Percentiles rank a stretch among this genome's conserved stretches.
These are phyloP conservation scores for Candida verbasci DNA, from an alignment of 805 yeast genomes.

Conservation along the genomic window DNA sequence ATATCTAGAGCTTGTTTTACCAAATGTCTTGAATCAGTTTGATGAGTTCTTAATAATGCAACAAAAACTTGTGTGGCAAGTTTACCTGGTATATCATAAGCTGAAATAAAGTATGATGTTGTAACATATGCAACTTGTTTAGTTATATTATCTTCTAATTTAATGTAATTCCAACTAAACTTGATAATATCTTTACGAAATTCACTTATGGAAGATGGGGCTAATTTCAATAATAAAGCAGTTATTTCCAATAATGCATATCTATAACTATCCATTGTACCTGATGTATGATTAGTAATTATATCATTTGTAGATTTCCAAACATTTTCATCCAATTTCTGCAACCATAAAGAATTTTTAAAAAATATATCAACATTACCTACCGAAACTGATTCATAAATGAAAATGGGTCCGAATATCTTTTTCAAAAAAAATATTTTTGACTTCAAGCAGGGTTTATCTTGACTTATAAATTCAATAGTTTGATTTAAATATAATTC, in stretches of 20 bases:
- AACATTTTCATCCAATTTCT: conserved; percentile 53
- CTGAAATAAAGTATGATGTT: conserved; percentile 79
- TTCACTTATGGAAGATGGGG: conserved; percentile 55
- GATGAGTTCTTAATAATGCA: conserved; percentile 80
- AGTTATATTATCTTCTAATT: conserved; percentile 80
- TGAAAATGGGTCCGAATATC: conserved; percentile 61
- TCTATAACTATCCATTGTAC: conserved; percentile 68
- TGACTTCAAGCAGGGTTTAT: conserved; percentile 44
- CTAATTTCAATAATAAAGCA: conserved; percentile 65
- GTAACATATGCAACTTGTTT: conserved; percentile 92
- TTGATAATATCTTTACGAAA: conserved; percentile 81
- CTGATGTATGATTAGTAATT: conserved; percentile 52
- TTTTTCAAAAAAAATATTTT: conserved; percentile 53
- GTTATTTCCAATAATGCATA: conserved; percentile 80
- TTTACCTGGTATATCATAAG: conserved; percentile 83
- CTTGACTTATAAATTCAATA: conserved; percentile 44
- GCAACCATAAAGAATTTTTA: conserved; percentile 57
- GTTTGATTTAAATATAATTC: conserved; percentile 49
- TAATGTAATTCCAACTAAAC: conserved; percentile 91
- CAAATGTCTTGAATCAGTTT: conserved; percentile 74
- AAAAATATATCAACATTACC: conserved; percentile 48
- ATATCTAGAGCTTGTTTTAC: conserved; percentile 85
- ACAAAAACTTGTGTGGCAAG: conserved; percentile 90
- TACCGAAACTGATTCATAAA: conserved; percentile 51
- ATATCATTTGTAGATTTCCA: conserved; percentile 68